Base-by-base conservation (phyloP, 2,329 filamentous ascomycete species). In the Diaporthe humulicola region DNA sequence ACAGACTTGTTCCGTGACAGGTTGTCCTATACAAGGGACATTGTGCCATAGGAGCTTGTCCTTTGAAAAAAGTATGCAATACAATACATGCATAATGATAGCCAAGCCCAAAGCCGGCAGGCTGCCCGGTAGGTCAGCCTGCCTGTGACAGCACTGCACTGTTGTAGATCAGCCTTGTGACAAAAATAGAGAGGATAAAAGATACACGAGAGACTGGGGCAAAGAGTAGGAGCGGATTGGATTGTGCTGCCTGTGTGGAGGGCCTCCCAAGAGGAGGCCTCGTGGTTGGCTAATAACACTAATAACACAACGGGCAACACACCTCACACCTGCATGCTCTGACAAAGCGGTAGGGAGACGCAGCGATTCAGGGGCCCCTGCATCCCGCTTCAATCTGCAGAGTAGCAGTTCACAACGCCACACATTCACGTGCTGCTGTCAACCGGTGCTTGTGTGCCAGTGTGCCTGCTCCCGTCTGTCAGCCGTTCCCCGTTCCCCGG, bases 401-500 rank as follows among this genome's bases (percentile, higher is more conserved):
- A 38, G 64, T 38, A 36, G 22, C 48, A 50, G 45, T 69, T 69
- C 64, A 8, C 48, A 50, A 69, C 48, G 64, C 48, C 64, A 69
- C 48, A 25, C 33, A 40, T 48, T 64, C 60, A 64, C 60, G 60
- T 64, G 60, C 58, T 64, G 58, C 64, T 52, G 64, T 50, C 45
- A 67, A 50, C 30, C 30, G 42, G 30, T 38, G 45, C 30, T 40
- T 4, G 14, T 33, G 36, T 19, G 45, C 61, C 45, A 2, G 14
- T 33, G 36, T 19, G 45, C 61, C 45, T 67, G 61, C 30, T 38
- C 64, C 64, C 22, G 30, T 10, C 45, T 38, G 64, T 69, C 64
- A 69, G 64, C 30, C 64, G 64, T 69, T 50, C 64, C 61, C 30
- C 64, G 64, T 69, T 50, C 64, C 61, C 64, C 45, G 22, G 64